Percentiles rank a stretch among this genome's conserved stretches.
These are phyloP conservation scores for Penicillium mononematosum DNA, from an alignment of 495 filamentous ascomycete genomes.

Conservation along the genomic window DNA sequence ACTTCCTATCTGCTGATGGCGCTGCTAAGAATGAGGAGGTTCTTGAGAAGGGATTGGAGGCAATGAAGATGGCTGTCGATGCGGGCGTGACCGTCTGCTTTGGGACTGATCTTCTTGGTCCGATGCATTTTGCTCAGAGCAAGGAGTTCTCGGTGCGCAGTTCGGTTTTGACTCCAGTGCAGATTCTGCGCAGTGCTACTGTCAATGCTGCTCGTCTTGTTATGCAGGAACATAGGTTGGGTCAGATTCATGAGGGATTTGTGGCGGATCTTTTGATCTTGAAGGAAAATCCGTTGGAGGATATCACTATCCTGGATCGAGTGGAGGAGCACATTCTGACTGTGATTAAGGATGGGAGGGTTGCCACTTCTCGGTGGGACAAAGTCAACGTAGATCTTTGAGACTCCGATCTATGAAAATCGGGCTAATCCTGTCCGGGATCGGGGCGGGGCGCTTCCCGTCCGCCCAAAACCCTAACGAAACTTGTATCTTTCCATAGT, in stretches of 20 bases:
- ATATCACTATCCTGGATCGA: constrained; percentile 48
- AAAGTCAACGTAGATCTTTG: not conserved
- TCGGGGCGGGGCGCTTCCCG: too few relatives aligned
- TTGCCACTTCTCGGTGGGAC: constrained; percentile 18
- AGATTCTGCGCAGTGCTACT: constrained; percentile 52
- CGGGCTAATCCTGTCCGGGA: too few relatives aligned
- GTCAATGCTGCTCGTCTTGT: constrained; percentile 48
- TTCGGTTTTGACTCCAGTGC: constrained; percentile 37
- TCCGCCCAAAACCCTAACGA: too few relatives aligned
- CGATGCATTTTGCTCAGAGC: constrained; percentile 46
- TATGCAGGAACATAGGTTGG: constrained; percentile 40
- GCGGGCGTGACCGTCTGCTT: constrained; percentile 54
- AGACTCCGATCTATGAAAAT: not conserved
- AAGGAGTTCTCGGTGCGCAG: constrained; percentile 50
- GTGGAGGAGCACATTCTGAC: constrained; percentile 43
- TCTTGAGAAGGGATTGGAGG: constrained; percentile 42
- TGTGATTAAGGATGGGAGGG: constrained; percentile 50
- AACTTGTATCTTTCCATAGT: too few relatives aligned
- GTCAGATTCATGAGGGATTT: constrained; percentile 41
- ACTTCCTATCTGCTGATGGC: constrained; percentile 40
- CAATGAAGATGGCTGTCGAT: constrained; percentile 45
- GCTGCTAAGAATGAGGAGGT: constrained; percentile 49
- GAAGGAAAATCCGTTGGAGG: constrained; percentile 48
- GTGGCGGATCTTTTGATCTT: constrained; percentile 45
- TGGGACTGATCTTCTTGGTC: constrained; percentile 53